Percentiles rank a stretch among this genome's conserved stretches.
phyloP scores from a whole-genome alignment of 108 stramenopile species.

The Skeletonema tropicum region DNA sequence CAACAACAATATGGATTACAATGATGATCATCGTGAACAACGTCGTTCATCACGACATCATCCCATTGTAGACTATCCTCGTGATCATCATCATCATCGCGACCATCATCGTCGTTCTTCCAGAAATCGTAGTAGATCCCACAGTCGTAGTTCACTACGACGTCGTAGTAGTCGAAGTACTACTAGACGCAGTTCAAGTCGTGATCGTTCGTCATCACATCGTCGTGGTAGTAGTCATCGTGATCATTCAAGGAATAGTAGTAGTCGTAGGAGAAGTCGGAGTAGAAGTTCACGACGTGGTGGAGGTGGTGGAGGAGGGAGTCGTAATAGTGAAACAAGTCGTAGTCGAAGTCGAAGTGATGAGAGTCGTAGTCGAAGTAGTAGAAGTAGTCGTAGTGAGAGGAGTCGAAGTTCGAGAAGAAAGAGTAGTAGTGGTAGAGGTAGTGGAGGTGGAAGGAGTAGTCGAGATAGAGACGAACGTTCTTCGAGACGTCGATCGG shows the following conservation, averaged over 20 bases:
- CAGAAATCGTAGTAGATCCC: not conserved
- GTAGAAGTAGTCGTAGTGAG: conserved; percentile 20
- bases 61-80: not conserved
- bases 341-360: not conserved
- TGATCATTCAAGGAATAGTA: not conserved
- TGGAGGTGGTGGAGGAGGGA: not conserved
- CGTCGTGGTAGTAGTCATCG: not conserved
- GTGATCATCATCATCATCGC: not conserved
- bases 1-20: not conserved
- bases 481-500: not conserved
- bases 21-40: not conserved
- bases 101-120: not conserved
- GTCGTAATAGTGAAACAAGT: not conserved
- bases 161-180: not conserved
- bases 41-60: not conserved
- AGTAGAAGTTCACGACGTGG: not conserved
- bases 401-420: conserved; percentile 25
- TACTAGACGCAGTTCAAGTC: conserved; percentile 1
- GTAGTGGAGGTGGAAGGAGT: conserved; percentile 3
- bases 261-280: not conserved
- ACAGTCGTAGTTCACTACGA: not conserved
- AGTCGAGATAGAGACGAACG: conserved; percentile 15
- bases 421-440: conserved; percentile 17
- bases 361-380: not conserved
- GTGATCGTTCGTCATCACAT: not conserved